phyloP scores from a whole-genome alignment of 192 early-diverging fungal genomes.

The Coemansia asiatica region DNA sequence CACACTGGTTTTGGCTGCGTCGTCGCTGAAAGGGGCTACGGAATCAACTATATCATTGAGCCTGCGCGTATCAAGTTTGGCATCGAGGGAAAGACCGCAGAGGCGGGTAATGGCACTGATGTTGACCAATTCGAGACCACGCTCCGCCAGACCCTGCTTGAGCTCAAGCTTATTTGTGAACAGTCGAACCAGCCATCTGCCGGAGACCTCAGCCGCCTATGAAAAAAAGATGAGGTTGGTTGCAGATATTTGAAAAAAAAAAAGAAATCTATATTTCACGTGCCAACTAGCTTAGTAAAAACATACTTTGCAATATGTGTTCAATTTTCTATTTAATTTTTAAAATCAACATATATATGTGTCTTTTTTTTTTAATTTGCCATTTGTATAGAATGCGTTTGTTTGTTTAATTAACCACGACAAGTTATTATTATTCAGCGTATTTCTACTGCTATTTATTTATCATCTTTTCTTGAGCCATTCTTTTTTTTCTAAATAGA shows the following conservation, averaged over 20 bases:
- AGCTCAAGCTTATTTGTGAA: slow-evolving; percentile 31
- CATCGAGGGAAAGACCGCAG: slow-evolving; percentile 68
- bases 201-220: slow-evolving; percentile 18
- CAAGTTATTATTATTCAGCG: too few species aligned
- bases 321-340: too few species aligned
- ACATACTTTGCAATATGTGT: not conserved
- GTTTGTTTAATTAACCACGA: too few species aligned
- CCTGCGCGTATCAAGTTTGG: slow-evolving; percentile 71
- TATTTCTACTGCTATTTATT: not conserved
- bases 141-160: slow-evolving; percentile 20
- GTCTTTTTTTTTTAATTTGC: not conserved
- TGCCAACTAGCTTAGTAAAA: not conserved
- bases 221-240: not conserved
- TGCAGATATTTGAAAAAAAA: too few species aligned
- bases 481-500: not conserved
- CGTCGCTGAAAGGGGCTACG: slow-evolving; percentile 75
- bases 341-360: not conserved
- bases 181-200: slow-evolving; percentile 13
- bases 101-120: slow-evolving; percentile 27
- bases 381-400: not conserved
- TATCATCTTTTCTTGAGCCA: not conserved
- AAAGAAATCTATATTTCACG: not conserved
- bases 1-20: slow-evolving; percentile 89
- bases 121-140: slow-evolving; percentile 19
- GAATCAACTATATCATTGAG: slow-evolving; percentile 83